A percentile compares a stretch with the other conserved stretches of the same genome.
Evolutionary conservation across 192 early-diverging fungal genomes (phyloP).

Genomic region (Lunasporangiospora selenospora): DNA sequence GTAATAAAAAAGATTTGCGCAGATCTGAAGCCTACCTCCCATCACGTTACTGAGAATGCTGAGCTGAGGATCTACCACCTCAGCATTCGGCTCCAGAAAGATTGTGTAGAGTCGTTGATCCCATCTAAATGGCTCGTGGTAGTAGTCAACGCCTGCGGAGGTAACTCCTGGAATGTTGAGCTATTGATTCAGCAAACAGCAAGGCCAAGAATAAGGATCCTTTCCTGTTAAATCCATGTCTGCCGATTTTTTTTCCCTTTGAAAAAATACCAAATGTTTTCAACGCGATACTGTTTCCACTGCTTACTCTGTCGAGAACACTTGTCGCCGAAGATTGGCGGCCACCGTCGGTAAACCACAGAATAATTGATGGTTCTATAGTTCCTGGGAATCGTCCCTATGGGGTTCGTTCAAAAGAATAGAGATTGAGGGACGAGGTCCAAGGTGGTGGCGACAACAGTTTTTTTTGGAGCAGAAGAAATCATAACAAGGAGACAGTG

Average conservation of each 20-base stretch:
- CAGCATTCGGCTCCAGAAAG: slow-evolving; percentile 60
- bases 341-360: slow-evolving; percentile 85
- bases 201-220: too few species aligned
- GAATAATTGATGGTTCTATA: slow-evolving; percentile 69
- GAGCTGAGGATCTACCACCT: slow-evolving; percentile 60
- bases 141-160: slow-evolving; percentile 69
- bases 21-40: slow-evolving; percentile 70
- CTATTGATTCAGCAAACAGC: too few species aligned
- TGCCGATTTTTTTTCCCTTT: too few species aligned
- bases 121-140: slow-evolving; percentile 85
- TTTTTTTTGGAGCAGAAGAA: too few species aligned
- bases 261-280: too few species aligned
- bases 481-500: not conserved
- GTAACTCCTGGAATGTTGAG: slow-evolving; percentile 71
- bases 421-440: too few species aligned
- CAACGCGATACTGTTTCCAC: too few species aligned
- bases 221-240: too few species aligned
- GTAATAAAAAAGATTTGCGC: too few species aligned
- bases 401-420: not conserved
- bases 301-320: slow-evolving; percentile 51
- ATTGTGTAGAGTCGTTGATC: slow-evolving; percentile 78
- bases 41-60: slow-evolving; percentile 72
- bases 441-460: too few species aligned
- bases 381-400: slow-evolving; percentile 72
- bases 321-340: slow-evolving; percentile 56